Evolutionary conservation across 2,329 filamentous ascomycete species (phyloP).

Genomic region (Alternaria solani): DNA sequence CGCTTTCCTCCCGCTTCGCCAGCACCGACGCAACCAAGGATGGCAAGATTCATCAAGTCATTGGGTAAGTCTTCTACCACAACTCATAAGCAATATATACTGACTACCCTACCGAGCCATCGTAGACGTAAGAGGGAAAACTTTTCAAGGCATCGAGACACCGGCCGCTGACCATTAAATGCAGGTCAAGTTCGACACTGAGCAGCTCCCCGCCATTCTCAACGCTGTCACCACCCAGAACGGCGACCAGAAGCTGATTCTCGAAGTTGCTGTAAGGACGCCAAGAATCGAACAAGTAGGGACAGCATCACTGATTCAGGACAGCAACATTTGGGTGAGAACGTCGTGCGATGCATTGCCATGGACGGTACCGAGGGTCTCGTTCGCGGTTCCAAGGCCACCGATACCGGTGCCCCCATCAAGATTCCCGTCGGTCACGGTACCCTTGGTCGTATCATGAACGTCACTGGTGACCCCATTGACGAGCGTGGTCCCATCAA

Average conservation of each 20-base stretch:
- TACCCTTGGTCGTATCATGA: conserved; percentile 99
- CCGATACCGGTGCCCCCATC: conserved; percentile 94
- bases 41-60: conserved; percentile 77
- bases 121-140: conserved; percentile 80
- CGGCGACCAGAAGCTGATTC: conserved; percentile 90
- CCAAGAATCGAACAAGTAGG: conserved; percentile 32
- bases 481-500: conserved; percentile 99
- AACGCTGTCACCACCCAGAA: conserved; percentile 94
- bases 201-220: conserved; percentile 94
- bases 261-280: conserved; percentile 89
- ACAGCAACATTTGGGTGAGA: conserved; percentile 99
- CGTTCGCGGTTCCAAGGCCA: conserved; percentile 84
- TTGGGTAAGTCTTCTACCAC: conserved; percentile 64
- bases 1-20: conserved; percentile 68
- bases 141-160: conserved; percentile 45
- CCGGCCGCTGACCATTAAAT: conserved; percentile 45
- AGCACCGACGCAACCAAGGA: conserved; percentile 64
- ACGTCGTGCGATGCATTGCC: conserved; percentile 99
- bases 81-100: too few relatives aligned
- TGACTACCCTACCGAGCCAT: conserved; percentile 68
- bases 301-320: conserved; percentile 36
- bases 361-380: conserved; percentile 99
- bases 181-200: conserved; percentile 96
- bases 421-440: conserved; percentile 92
- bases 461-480: conserved; percentile 99